Conservation (phyloP, 1,284 basidiomycete genomes). For the Austroboletus rostrupii region DNA sequence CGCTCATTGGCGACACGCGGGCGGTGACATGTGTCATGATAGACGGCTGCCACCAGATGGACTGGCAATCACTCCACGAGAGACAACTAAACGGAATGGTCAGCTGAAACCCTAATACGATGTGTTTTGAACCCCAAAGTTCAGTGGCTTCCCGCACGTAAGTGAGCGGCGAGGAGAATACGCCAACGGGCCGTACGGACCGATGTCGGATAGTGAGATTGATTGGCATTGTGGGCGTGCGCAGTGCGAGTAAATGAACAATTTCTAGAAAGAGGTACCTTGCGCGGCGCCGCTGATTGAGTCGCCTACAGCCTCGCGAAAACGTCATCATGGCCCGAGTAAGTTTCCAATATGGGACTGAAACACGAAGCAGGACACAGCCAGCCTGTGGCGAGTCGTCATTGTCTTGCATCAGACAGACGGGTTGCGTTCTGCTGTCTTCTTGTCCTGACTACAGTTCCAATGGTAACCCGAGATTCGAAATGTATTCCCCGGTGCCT, state of each 20-base stretch:
- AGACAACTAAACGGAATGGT: neutral
- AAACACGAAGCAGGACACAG: neutral
- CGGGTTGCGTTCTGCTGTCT: neutral
- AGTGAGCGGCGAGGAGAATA: neutral
- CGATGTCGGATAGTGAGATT: no score
- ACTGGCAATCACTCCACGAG: conserved; percentile 15
- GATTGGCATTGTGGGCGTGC: neutral
- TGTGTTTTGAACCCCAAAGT: neutral
- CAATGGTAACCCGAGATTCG: conserved; percentile 25
- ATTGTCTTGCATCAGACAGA: neutral
- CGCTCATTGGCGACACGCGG: neutral
- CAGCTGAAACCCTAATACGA: neutral
- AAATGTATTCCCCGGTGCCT: conserved; percentile 28
- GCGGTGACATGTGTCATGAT: neutral
- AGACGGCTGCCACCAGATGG: neutral
- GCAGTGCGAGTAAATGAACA: neutral
- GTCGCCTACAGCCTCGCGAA: neutral
- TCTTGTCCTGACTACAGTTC: conserved; percentile 19
- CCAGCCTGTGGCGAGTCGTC: neutral
- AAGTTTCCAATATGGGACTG: neutral
- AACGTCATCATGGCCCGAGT: neutral
- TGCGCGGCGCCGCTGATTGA: neutral
- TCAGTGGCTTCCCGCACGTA: neutral
- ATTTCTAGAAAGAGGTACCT: neutral
- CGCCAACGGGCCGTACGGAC: no score